Conservation (phyloP, 169 alveolate species). For the Theileria orientalis region DNA sequence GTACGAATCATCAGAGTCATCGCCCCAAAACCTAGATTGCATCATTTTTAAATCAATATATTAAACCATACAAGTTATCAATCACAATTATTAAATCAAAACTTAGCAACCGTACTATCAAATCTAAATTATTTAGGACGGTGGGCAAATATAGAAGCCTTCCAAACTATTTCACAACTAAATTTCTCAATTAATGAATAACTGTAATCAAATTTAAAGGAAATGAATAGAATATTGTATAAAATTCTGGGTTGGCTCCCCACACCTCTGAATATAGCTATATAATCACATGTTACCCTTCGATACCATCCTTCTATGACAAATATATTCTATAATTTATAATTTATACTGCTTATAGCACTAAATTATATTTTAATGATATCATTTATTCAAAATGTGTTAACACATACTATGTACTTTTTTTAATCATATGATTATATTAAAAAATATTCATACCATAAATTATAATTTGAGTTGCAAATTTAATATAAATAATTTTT, state of each 20-base stretch:
- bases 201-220: background rate
- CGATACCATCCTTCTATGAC: too few relatives aligned
- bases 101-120: background rate
- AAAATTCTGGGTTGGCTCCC: background rate
- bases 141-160: background rate
- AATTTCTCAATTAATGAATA: too few relatives aligned
- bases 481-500: background rate
- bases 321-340: too few relatives aligned
- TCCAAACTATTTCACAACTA: constrained; percentile 2
- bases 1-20: constrained; percentile 74
- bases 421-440: background rate
- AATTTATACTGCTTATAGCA: too few relatives aligned
- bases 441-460: background rate
- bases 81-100: background rate
- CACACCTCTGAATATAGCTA: too few relatives aligned
- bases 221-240: background rate
- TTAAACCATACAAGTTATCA: background rate
- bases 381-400: background rate
- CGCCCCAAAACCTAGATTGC: constrained; percentile 88
- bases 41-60: constrained; percentile 21
- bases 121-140: background rate
- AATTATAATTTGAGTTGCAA: background rate
- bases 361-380: background rate
- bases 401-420: background rate
- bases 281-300: too few relatives aligned